These are phyloP conservation scores for Actinidia arguta DNA, from an alignment of 179 eudicot genomes.

Conservation along the genomic window DNA sequence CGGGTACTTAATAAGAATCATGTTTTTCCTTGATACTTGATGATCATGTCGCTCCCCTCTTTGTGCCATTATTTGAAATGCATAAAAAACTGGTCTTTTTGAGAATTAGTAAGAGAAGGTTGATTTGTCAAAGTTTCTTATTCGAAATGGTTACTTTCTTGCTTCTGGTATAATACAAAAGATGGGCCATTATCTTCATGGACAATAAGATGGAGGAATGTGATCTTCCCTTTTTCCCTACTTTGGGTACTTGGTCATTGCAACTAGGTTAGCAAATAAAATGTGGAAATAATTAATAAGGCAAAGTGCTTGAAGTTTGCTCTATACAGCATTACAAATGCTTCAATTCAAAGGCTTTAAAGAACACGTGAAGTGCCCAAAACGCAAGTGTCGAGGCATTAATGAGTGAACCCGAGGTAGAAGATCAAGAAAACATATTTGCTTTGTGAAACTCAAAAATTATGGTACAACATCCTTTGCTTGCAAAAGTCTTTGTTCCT, in stretches of 20 bases:
- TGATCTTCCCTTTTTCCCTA: background rate
- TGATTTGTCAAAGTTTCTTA: background rate
- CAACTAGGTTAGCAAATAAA: background rate
- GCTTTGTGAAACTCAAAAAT: background rate
- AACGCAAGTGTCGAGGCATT: background rate
- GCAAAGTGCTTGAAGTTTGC: background rate
- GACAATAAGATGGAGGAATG: background rate
- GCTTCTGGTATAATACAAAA: background rate
- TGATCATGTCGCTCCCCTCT: too few species aligned
- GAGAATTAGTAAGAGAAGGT: too few species aligned
- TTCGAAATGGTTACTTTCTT: background rate
- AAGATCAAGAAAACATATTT: background rate
- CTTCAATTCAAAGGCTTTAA: background rate
- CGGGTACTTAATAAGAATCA: background rate
- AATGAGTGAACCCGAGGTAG: background rate
- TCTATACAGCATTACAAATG: background rate
- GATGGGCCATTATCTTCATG: background rate
- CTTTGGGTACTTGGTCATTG: background rate
- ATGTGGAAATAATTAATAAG: background rate
- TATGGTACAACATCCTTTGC: background rate
- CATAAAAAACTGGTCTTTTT: too few species aligned
- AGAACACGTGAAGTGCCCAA: background rate
- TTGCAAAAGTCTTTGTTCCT: background rate
- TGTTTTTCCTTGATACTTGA: background rate
- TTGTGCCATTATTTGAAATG: too few species aligned